phyloP scores from a whole-genome alignment of 169 alveolate genomes.

The Plasmodium chabaudi region DNA sequence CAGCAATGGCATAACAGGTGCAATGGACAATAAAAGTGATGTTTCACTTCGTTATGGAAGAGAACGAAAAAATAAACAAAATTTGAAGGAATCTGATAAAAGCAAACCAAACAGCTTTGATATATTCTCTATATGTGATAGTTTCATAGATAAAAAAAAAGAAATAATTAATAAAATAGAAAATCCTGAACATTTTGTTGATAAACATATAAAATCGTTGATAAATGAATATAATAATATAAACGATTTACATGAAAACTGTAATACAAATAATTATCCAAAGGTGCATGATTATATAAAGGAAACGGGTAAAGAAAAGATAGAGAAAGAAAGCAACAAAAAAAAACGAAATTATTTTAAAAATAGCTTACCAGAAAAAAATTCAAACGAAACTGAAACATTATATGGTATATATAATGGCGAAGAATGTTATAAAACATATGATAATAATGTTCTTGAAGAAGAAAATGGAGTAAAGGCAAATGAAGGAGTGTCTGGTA shows the following conservation, averaged over 20 bases:
- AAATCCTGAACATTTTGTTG: constrained; percentile 62
- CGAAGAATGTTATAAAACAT: neutral
- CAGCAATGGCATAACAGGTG: neutral
- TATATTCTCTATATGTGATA: constrained; percentile 58
- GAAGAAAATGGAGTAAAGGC: neutral
- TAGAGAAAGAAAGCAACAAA: neutral
- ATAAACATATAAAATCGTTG: constrained; percentile 48
- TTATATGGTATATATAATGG: neutral
- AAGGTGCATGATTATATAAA: constrained; percentile 54
- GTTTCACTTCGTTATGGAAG: neutral
- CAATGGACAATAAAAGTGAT: neutral
- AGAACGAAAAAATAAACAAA: neutral
- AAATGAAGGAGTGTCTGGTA: neutral
- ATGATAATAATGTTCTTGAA: neutral
- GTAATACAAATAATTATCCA: constrained; percentile 23
- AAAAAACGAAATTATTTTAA: neutral
- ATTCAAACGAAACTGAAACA: neutral
- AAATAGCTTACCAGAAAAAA: neutral
- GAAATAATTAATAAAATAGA: constrained; percentile 69
- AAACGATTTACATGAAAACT: constrained; percentile 31
- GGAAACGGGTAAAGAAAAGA: constrained; percentile 17
- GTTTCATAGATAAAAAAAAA: constrained; percentile 64
- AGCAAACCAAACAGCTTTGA: neutral
- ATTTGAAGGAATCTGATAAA: neutral
- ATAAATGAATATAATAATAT: constrained; percentile 42